Base-by-base conservation (phyloP, 176 grass and related monocot genomes). In the Triticum turgidum region DNA sequence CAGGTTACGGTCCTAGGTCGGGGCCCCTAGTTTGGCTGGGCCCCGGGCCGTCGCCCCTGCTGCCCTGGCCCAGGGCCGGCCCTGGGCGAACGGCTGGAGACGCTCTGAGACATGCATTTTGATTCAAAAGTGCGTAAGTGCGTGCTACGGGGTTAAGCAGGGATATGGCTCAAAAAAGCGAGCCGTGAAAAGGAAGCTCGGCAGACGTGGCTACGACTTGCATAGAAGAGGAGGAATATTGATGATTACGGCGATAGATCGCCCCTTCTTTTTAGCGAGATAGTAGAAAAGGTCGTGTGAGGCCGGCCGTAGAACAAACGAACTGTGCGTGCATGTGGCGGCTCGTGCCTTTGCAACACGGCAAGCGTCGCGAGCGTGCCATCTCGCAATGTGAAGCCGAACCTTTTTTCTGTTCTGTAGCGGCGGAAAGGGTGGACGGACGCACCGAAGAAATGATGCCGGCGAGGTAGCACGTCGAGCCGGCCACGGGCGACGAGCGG, bases 171-270 rank as follows among this genome's bases (percentile, higher is more conserved):
- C 21, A 20, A 25, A 63, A 37, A 83, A 74, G 32, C 0, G 3
- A 30, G 6, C 15, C 33, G 20, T 61, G 81, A 0, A 71, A 84
- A 44, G 15, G 73, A 39, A 3, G 39, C 18, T 58, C 1, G 41
- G 17, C 76, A 2, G 3, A n/a, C 17, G 14, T 63, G 29, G 7
- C 2, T 73, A 70, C 69, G 65, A 52, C 21, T 58, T 34, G 66
- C 33, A 15, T n/a, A 74, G 67, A 77, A 59, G 77, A 21, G 1
- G 21, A 81, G 69, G 83, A 89, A 89, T 89, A 85, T 89, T 25
- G 77, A 89, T 89, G 83, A 85, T 89, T 35, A 63, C 69, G 21
- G 69, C 14, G 45, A 81, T 85, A 35, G 83, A 81, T 85, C 29
- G 69, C 62, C 14, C 0, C 66, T 11, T 61, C 88, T 68, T 85